These are phyloP conservation scores for Camellia oleifera DNA, from an alignment of 179 eudicot species.

Conservation along the genomic window DNA sequence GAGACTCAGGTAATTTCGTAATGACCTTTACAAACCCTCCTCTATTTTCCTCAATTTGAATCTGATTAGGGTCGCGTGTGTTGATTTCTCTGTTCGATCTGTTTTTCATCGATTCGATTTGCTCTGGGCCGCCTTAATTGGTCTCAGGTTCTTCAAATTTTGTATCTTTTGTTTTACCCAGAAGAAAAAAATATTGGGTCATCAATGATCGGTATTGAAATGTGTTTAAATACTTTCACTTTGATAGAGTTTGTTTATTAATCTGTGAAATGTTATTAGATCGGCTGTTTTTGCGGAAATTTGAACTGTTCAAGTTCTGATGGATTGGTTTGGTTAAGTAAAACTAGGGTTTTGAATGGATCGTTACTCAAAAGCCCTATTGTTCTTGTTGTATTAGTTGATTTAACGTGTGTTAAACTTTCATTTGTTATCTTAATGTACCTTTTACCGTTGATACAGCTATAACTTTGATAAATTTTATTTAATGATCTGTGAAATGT, in stretches of 20 bases:
- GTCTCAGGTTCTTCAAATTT: not conserved
- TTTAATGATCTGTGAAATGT: too few relatives aligned
- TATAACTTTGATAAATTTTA: not conserved
- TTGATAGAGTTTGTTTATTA: not conserved
- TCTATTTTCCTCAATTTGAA: not conserved
- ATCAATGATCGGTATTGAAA: not conserved
- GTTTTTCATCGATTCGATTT: constrained; percentile 2
- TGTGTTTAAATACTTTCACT: not conserved
- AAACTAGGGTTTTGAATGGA: not conserved
- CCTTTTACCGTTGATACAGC: not conserved
- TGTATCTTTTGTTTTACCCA: not conserved
- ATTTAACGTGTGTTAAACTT: not conserved
- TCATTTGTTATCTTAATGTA: not conserved
- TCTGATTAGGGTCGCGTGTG: not conserved
- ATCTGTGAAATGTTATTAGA: not conserved
- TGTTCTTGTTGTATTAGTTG: not conserved
- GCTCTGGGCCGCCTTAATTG: not conserved
- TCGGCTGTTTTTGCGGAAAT: not conserved
- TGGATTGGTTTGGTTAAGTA: not conserved
- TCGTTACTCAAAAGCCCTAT: not conserved
- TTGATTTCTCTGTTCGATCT: constrained; percentile 12
- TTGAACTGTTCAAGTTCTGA: constrained; percentile 2
- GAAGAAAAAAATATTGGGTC: not conserved
- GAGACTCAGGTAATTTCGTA: constrained; percentile 13
- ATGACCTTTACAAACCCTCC: not conserved